Evolutionary conservation across 129 eudicot genomes (phyloP).

Genomic region (Rutidosis leptorrhynchoides): DNA sequence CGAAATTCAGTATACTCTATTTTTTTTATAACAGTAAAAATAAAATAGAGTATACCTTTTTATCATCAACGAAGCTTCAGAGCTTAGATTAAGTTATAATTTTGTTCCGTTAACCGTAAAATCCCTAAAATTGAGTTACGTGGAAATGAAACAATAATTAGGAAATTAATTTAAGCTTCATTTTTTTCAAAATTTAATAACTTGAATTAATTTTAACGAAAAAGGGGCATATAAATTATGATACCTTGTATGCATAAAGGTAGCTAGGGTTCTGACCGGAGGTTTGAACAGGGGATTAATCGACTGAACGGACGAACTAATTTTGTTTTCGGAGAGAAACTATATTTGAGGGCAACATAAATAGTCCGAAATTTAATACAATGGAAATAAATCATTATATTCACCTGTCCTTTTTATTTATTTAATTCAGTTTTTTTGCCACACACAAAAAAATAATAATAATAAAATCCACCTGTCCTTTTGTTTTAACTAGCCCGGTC

Average conservation of each 20-base stretch:
- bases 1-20: not conserved
- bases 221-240: not conserved
- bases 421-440: not conserved
- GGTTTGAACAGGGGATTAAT: constrained; percentile 23
- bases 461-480: no score
- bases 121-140: not conserved
- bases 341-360: not conserved
- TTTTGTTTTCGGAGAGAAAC: not conserved
- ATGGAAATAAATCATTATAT: no score
- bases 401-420: not conserved
- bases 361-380: no score
- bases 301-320: constrained; percentile 3
- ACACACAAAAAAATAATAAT: no score
- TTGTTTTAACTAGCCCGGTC: no score
- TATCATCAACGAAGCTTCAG: constrained; percentile 5
- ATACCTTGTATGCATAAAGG: not conserved
- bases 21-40: not conserved
- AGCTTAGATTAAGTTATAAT: not conserved
- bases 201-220: not conserved
- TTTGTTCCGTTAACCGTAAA: not conserved
- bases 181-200: not conserved
- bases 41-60: not conserved
- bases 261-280: constrained; percentile 20
- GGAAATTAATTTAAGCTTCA: not conserved
- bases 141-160: not conserved